Base-by-base conservation (phyloP, 2,329 filamentous ascomycete genomes). In the Aspergillus aculeatinus region DNA sequence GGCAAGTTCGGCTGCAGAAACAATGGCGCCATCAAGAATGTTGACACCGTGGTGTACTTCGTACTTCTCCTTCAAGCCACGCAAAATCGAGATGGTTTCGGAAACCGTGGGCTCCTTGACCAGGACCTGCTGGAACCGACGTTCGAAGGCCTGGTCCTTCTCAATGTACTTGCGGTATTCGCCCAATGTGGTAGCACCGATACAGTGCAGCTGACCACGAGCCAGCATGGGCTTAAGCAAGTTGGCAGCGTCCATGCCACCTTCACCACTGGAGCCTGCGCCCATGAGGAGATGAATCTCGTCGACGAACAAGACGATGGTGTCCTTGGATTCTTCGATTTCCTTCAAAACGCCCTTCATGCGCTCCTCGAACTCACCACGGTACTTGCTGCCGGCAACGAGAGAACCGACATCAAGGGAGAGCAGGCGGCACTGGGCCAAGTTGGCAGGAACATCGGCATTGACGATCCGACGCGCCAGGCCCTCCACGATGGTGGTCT, bases 311-410 rank as follows among this genome's bases (percentile, higher is more conserved):
- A 99, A 87, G 55, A 99, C 89, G 72, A 99, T 97, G 82, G 93
- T 96, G 60, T 98, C 94, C 75, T 95, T 96, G 55, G 92, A 92
- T 59, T 96, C 89, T 68, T 93, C 86, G 60, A 99, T 96, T 80
- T 99, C 95, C 77, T 98, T 99, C 70, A 99, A 79, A 5, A 99
- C 95, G 58, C 94, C 93, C 85, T 99, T 99, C 93, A 99, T 98
- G 68, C 95, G 87, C 82, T 99, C 95, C 76, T 99, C 95, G 61
- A 99, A 99, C 76, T 99, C 95, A 80, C 95, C 95, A 53, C 95
- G 89, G 81, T 96, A 99, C 80, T 99, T 99, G 85, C 92, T 97
- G 67, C 95, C 95, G 60, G 95, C 95, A 64, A 99, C 94, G 59
- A 99, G 83, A 25, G 94, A 90, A 69, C 95, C 95, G 51, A 99